Percentiles rank a stretch among this genome's conserved stretches.
Conservation (phyloP, 495 filamentous ascomycete species). For the Podospora conica region DNA sequence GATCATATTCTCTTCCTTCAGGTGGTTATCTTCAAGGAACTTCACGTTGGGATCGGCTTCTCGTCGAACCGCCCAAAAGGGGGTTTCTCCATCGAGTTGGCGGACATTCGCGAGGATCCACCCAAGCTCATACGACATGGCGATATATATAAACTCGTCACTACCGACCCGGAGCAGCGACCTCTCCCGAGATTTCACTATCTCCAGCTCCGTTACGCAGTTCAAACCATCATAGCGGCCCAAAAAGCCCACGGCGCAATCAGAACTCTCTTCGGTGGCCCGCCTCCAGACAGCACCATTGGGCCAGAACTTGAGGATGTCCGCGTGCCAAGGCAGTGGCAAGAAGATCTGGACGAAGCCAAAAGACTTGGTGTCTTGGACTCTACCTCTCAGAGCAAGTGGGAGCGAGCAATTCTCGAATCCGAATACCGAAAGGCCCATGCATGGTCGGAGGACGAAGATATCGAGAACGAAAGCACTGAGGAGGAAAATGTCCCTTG, state of each 20-base stretch:
- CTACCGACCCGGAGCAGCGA: not conserved
- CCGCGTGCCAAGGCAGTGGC: not conserved
- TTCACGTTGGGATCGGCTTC: not conserved
- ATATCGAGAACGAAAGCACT: constrained; percentile 12
- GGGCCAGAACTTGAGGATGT: not conserved
- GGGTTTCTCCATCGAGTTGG: not conserved
- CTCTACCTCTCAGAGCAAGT: not conserved
- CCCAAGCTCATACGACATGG: not conserved
- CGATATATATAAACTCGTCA: not conserved
- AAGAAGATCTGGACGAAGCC: not conserved
- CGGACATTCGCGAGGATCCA: not conserved
- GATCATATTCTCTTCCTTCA: not conserved
- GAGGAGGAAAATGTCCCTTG: not conserved
- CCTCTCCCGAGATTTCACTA: not conserved
- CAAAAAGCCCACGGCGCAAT: not conserved
- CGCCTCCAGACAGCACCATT: not conserved
- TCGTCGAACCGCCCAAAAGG: not conserved
- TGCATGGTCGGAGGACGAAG: not conserved
- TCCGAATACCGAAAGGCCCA: not conserved
- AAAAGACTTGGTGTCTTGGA: not conserved
- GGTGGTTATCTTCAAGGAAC: not conserved
- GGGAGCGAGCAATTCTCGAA: not conserved
- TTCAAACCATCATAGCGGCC: not conserved
- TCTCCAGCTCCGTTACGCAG: not conserved
- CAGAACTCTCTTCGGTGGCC: not conserved